Base-by-base conservation (phyloP, 805 yeast species). In the Debaryomyces castellii region DNA sequence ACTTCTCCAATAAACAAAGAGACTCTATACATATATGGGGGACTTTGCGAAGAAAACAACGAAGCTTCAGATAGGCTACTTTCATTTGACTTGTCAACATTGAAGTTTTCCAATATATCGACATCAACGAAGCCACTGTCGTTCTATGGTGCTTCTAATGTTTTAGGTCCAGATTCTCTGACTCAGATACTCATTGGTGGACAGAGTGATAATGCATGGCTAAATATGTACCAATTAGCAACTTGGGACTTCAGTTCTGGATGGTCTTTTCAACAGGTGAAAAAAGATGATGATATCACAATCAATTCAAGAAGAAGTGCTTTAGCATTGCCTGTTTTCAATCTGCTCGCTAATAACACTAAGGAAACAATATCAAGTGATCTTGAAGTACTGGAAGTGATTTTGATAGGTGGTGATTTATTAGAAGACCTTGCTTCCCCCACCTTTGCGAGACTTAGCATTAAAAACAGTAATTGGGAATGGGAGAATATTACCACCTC, bases 161-260 rank as follows among this genome's bases (percentile, higher is more conserved):
- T 73, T 5, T 60, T 73, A 48, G 71, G 81, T 1, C 76, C 77
- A 18, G 60, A 69, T 24, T 73, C 79, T 8, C 73, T 66, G 43
- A 66, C 77, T 3, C 78, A 73, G 50, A 60, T 83, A 28, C 59
- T 87, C 2, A 66, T 87, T 35, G 95, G 94, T 0, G 95, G 96
- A 2, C 71, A 70, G 43, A 76, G 87, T 2, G 53, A 60, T 5
- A 54, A 65, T 2, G 89, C 89, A 0, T 86, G 91, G 89, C 77
- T 86, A 28, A 77, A 80, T 50, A 78, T 87, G 83, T 75, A 76
- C 53, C 94, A 87, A 62, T 65, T 85, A 16, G 92, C 94, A 0
- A 62, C 84, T 2, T 86, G 90, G 87, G 82, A 82, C 53, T 81
- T 80, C 49, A 69, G 72, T 40, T 66, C 87, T 7, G 77, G 77